Percentiles rank a stretch among this genome's conserved stretches.
These are phyloP conservation scores for Mycena vulgaris DNA, from an alignment of 768 basidiomycete species.

Conservation along the genomic window DNA sequence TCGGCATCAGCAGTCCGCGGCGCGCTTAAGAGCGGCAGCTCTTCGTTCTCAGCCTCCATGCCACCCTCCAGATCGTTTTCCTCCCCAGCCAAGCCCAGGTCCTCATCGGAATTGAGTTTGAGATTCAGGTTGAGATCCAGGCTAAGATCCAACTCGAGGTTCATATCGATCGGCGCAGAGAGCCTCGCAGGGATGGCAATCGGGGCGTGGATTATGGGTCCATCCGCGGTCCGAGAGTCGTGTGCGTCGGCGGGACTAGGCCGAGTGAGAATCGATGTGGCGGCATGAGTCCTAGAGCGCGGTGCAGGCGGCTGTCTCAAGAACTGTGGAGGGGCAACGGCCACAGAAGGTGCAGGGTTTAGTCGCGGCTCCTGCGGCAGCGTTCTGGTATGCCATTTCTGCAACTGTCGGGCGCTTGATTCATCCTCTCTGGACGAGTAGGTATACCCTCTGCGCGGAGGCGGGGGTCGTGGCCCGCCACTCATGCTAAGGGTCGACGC, in stretches of 20 bases:
- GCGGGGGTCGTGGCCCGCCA: slow-evolving; percentile 50
- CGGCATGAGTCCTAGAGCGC: slow-evolving; percentile 14
- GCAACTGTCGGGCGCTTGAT: slow-evolving; percentile 19
- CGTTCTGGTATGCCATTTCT: slow-evolving; percentile 10
- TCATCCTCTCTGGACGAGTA: slow-evolving; percentile 44
- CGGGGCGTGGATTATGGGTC: slow-evolving; percentile 30
- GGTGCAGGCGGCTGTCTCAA: slow-evolving; percentile 19
- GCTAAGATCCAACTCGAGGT: slow-evolving; percentile 30
- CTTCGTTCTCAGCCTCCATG: slow-evolving; percentile 16
- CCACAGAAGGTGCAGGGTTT: background rate
- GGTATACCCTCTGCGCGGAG: slow-evolving; percentile 57
- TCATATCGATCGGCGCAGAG: slow-evolving; percentile 26
- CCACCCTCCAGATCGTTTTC: slow-evolving; percentile 7
- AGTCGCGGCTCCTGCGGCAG: slow-evolving; percentile 11
- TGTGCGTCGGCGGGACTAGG: slow-evolving; percentile 3
- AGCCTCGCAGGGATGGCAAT: slow-evolving; percentile 12
- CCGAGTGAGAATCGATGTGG: slow-evolving; percentile 11
- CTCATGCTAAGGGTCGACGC: slow-evolving; percentile 43
- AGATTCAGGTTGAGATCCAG: slow-evolving; percentile 34
- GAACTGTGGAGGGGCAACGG: slow-evolving; percentile 18
- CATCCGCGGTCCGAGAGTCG: background rate
- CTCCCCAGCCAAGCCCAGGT: slow-evolving; percentile 9
- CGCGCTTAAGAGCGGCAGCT: slow-evolving; percentile 57
- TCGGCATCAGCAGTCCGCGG: slow-evolving; percentile 58
- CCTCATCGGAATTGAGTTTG: slow-evolving; percentile 28